Percentiles rank a stretch among this genome's conserved stretches.
These are phyloP conservation scores for Conringia planisiliqua DNA, from an alignment of 345 rosid species.

Conservation along the genomic window DNA sequence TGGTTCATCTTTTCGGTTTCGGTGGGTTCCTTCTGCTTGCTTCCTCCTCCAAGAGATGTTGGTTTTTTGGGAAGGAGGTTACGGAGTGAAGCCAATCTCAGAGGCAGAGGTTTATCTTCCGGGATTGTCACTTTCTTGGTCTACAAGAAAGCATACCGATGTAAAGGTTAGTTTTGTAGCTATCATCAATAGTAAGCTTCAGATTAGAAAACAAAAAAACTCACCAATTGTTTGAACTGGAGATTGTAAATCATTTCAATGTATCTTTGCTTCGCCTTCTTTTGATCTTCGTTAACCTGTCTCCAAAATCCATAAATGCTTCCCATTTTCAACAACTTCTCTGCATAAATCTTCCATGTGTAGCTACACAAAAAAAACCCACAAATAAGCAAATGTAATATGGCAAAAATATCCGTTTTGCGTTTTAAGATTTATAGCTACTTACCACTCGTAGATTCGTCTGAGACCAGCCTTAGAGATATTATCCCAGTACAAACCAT, in stretches of 20 bases:
- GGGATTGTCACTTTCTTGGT: slow-evolving; percentile 54
- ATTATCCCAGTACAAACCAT: slow-evolving; percentile 55
- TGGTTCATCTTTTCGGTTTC: slow-evolving; percentile 21
- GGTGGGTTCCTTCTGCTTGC: slow-evolving; percentile 21
- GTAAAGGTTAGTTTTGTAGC: slow-evolving; percentile 15
- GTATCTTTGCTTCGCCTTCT: slow-evolving; percentile 73
- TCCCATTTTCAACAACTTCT: slow-evolving; percentile 79
- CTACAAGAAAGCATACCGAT: slow-evolving; percentile 35
- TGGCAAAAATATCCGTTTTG: background rate
- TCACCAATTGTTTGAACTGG: slow-evolving; percentile 69
- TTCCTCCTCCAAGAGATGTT: slow-evolving; percentile 22
- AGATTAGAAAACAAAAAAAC: background rate
- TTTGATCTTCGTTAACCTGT: slow-evolving; percentile 69
- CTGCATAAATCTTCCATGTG: slow-evolving; percentile 70
- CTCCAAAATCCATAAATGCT: slow-evolving; percentile 78
- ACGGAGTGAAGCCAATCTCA: slow-evolving; percentile 29
- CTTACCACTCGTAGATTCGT: slow-evolving; percentile 80
- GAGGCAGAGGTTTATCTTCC: slow-evolving; percentile 33
- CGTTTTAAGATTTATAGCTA: background rate
- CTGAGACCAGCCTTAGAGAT: slow-evolving; percentile 61
- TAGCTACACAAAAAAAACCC: slow-evolving; percentile 50
- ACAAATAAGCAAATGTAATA: background rate
- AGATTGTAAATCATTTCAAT: slow-evolving; percentile 61
- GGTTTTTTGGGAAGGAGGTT: slow-evolving; percentile 31
- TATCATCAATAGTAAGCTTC: background rate